These are phyloP conservation scores for Boletus pseudo-olivaceus DNA, from an alignment of 768 basidiomycete genomes.

Conservation along the genomic window DNA sequence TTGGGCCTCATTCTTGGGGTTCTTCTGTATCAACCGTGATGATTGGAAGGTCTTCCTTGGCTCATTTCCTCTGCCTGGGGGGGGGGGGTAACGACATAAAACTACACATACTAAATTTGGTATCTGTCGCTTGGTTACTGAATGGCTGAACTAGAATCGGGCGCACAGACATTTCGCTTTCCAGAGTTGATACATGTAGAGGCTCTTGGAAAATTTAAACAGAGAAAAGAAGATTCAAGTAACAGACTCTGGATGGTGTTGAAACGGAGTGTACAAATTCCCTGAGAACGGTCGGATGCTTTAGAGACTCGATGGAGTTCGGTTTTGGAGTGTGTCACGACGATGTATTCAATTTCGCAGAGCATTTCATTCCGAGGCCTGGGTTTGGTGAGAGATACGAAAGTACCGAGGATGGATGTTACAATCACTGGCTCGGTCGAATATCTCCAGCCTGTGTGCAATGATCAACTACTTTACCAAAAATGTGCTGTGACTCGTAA, in stretches of 20 bases:
- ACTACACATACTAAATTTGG: conserved; percentile 31
- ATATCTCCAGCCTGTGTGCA: conserved; percentile 15
- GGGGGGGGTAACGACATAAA: neutral
- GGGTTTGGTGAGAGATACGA: neutral
- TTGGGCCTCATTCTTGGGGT: no score
- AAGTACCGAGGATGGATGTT: neutral
- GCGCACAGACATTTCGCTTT: neutral
- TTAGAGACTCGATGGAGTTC: neutral
- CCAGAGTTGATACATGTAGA: neutral
- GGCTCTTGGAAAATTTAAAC: neutral
- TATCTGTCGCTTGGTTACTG: conserved; percentile 2
- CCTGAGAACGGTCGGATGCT: neutral
- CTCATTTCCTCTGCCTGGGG: neutral
- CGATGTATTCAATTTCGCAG: neutral
- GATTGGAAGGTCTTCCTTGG: neutral
- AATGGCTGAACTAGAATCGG: neutral
- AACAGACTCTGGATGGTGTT: neutral
- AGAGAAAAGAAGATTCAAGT: neutral
- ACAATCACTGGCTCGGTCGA: conserved; percentile 4
- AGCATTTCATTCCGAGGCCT: neutral
- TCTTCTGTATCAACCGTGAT: no score
- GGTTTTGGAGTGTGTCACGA: neutral
- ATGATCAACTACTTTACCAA: conserved; percentile 34
- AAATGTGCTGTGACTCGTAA: conserved; percentile 33
- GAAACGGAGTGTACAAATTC: neutral